A percentile compares a stretch with the other conserved stretches of the same genome.
Evolutionary conservation across 2,329 filamentous ascomycete species (phyloP).

Genomic region (Paradendryphiella salina): DNA sequence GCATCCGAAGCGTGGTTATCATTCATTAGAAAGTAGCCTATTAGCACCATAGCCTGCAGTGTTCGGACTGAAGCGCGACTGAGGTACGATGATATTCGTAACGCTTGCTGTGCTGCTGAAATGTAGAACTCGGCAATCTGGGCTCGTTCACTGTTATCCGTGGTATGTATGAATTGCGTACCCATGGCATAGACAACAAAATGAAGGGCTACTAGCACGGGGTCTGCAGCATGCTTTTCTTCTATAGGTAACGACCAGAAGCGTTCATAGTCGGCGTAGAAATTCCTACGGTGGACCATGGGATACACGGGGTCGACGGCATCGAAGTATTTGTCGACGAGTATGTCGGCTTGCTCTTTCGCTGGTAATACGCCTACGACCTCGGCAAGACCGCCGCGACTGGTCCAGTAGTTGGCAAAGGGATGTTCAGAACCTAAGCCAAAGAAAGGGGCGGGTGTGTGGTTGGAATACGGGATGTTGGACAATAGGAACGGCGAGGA

Average conservation of each 20-base stretch:
- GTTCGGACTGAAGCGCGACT: slow-evolving; percentile 73
- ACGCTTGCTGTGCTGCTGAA: slow-evolving; percentile 75
- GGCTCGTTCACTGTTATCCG: slow-evolving; percentile 64
- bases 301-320: slow-evolving; percentile 79
- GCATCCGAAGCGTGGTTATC: slow-evolving; percentile 83
- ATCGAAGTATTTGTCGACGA: slow-evolving; percentile 60
- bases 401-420: slow-evolving; percentile 85
- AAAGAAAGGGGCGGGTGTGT: slow-evolving; percentile 75
- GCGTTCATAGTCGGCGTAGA: slow-evolving; percentile 76
- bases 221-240: slow-evolving; percentile 66
- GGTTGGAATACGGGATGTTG: slow-evolving; percentile 71
- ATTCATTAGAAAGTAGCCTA: slow-evolving; percentile 82
- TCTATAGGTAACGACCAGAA: slow-evolving; percentile 68
- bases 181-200: slow-evolving; percentile 78
- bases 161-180: slow-evolving; percentile 71
- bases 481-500: slow-evolving; percentile 64
- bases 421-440: slow-evolving; percentile 79
- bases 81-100: slow-evolving; percentile 75
- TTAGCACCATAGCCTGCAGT: slow-evolving; percentile 79
- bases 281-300: slow-evolving; percentile 74
- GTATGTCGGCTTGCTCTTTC: slow-evolving; percentile 73
- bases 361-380: slow-evolving; percentile 75
- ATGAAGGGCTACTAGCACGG: slow-evolving; percentile 70
- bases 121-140: slow-evolving; percentile 81
- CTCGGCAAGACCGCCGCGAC: slow-evolving; percentile 72